Percentiles rank a stretch among this genome's conserved stretches.
Evolutionary conservation across 768 basidiomycete species (phyloP).

Genomic region (Amyloporia xantha): DNA sequence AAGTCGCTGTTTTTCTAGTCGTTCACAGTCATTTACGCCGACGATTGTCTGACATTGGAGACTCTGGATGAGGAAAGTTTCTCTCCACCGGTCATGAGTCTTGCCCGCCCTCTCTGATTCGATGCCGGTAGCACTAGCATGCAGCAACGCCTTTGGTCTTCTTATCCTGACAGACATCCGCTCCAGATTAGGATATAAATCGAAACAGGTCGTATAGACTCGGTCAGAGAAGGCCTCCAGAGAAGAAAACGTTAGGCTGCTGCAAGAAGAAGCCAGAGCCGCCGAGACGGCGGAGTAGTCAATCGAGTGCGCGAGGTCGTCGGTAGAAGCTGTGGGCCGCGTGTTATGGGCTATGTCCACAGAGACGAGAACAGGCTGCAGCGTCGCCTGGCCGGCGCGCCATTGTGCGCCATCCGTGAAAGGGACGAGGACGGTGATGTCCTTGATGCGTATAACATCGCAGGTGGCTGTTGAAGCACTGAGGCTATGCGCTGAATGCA

Average conservation of each 20-base stretch:
- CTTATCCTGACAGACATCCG: conserved; percentile 38
- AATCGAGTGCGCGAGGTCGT: conserved; percentile 52
- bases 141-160: conserved; percentile 45
- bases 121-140: conserved; percentile 39
- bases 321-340: conserved; percentile 38
- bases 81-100: conserved; percentile 4
- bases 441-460: conserved; percentile 40
- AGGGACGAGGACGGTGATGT: conserved; percentile 37
- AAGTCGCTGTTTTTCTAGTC: conserved; percentile 56
- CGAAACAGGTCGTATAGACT: conserved; percentile 35
- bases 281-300: conserved; percentile 52
- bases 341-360: conserved; percentile 48
- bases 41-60: conserved; percentile 51
- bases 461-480: not conserved
- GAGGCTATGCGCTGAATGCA: not conserved
- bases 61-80: conserved; percentile 26
- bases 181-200: conserved; percentile 25
- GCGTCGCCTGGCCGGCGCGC: conserved; percentile 31
- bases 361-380: conserved; percentile 50
- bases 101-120: conserved; percentile 28
- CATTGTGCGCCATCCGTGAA: conserved; percentile 40
- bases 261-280: conserved; percentile 23
- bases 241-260: conserved; percentile 27
- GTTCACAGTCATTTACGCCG: conserved; percentile 64
- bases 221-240: conserved; percentile 42